phyloP scores from a whole-genome alignment of 2,329 filamentous ascomycete genomes.

The Neofusicoccum umdonicola region DNA sequence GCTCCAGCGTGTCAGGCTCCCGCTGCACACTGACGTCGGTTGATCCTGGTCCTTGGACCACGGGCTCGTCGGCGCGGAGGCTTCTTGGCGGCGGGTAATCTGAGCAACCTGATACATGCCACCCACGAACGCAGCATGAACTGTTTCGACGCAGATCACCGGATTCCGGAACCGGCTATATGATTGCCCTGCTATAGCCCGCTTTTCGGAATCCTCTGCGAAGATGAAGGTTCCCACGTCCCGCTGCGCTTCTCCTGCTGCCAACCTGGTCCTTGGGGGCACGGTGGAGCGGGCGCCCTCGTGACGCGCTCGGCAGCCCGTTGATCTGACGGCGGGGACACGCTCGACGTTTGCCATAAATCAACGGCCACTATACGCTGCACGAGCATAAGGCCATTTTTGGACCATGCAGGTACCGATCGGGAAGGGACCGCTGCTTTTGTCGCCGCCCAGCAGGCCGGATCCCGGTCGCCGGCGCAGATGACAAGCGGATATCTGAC shows the following conservation, averaged over 20 bases:
- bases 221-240: neutral
- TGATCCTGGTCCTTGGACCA: neutral
- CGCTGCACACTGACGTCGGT: neutral
- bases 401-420: neutral
- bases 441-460: neutral
- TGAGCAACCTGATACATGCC: neutral
- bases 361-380: neutral
- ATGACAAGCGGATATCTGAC: slow-evolving; percentile 5
- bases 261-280: neutral
- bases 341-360: neutral
- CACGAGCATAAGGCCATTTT: neutral
- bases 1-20: neutral
- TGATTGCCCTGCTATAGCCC: neutral
- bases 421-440: slow-evolving; percentile 1
- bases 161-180: neutral
- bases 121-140: neutral
- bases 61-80: neutral
- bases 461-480: neutral
- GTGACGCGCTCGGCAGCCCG: neutral
- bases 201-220: neutral
- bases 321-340: neutral
- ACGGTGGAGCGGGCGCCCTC: neutral
- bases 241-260: neutral
- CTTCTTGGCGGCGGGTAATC: neutral
- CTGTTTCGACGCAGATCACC: slow-evolving; percentile 9